Evolutionary conservation across 768 basidiomycete genomes (phyloP), one percentile per base, ranked within the genome.

Genomic region (Crassisporium funariophilum): DNA sequence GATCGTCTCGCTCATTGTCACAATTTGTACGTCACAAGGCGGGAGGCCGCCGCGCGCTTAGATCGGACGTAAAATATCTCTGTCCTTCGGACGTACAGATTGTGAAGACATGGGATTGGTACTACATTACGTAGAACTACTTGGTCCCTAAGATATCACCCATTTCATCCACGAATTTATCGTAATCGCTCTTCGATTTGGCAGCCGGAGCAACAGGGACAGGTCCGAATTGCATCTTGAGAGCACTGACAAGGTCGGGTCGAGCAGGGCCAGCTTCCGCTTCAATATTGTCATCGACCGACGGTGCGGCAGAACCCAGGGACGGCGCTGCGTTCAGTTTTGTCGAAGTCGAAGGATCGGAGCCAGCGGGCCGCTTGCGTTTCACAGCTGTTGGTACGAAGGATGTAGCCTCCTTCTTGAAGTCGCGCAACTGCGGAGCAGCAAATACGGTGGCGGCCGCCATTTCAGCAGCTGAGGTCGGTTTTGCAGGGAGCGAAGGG

Each of bases 321-420:
- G 73, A 71, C 8, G 87, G 87, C 2, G 87, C 87, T 7, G 87
- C 83, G 54, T 88, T 81, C 23, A 88, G 59, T 52, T 71, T 78
- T 2, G 70, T 62, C 16, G 69, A 49, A 4, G 72, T 49, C n/a
- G n/a, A n/a, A n/a, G n/a, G n/a, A 19, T 56, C 57, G 10, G 68
- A 56, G 4, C 63, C 57, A 15, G 62, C 63, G 27, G 69, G 66
- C 49, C 78, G 86, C 66, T 88, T 93, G 37, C 90, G 81, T 66
- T 91, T 91, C 41, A 95, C 68, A 3, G 87, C 75, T 2, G 84
- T 63, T 3, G 97, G 97, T 4, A 98, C 82, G 58, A 99, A 98
- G 0, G 89, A 83, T 1, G 92, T 95, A 7, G 89, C 88, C 64
- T 99, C 97, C 66, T 92, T 94, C 71, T 94, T 92, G 50, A 98